Evolutionary conservation across 768 basidiomycete genomes (phyloP), one percentile per base, ranked within the genome.

Genomic region (Serendipita sp.): DNA sequence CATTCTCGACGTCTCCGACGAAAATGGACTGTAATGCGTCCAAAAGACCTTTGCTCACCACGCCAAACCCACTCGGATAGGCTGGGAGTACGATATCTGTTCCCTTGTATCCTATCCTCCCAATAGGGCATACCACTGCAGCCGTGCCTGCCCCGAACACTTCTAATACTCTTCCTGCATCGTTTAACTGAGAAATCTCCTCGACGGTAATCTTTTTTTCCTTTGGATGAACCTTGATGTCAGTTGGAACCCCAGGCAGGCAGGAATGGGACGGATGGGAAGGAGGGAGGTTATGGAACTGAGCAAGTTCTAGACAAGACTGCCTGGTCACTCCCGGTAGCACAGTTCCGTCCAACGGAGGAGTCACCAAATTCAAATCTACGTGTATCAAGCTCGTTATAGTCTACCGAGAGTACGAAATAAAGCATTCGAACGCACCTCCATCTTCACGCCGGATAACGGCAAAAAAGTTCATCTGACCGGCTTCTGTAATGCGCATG

Each of bases 301-400:
- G 18, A 11, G 56, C 56, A 8, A 60, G 56, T 8, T 60, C 56
- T n/a, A 60, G n/a, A 60, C 56, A 60, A 32, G 90, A 92, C 70
- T 88, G 87, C 67, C 94, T 85, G 4, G 93, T 96, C 30, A 97
- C 84, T 51, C 94, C 91, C 1, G 93, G 92, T 1, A 98, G 82
- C 70, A 97, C 91, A 75, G 90, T 87, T 60, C 93, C 92, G 72
- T 89, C 91, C 66, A 96, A 76, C 13, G 91, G 88, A 1, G 94
- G 89, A 0, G 95, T 96, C 67, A 91, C 78, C 63, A 96, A 79
- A 72, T 97, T 91, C 66, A 83, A 73, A n/a, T 77, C 86, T 89
- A 69, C 44, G 23, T 16, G 56, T 18, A 13, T n/a, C 32, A 32
- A 13, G 18, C 36, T 23, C 23, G 23, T 23, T 23, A 23, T 23